Base-by-base conservation (phyloP, 2,329 filamentous ascomycete genomes). In the Atkinsonella texensis region DNA sequence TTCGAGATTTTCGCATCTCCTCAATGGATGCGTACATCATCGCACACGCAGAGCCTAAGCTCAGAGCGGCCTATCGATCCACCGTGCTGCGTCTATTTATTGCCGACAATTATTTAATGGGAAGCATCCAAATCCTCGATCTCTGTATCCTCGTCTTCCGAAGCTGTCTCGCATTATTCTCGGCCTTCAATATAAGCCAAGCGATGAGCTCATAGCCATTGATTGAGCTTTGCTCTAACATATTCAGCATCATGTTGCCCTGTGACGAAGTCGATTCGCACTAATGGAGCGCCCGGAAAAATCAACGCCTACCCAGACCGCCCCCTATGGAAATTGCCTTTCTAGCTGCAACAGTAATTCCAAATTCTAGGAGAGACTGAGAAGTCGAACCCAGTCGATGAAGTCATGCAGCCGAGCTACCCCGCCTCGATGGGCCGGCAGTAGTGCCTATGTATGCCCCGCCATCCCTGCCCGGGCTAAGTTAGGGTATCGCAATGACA, bases 11-110 rank as follows among this genome's bases (percentile, higher is more conserved):
- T 58, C 69, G 72, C 35, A 70, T 73, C 13, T 77, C 74, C 1
- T 66, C 70, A 20, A 74, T 79, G 72, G 75, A 79, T 55, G 72
- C 67, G 12, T 77, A 69, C 53, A 66, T 77, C 4, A 59, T 76
- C 9, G 53, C 47, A n/a, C 57, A 63, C 40, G 62, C 62, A 20
- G 59, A 68, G 28, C 38, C 48, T 8, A 23, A 49, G 32, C 53
- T 60, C 31, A 65, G 63, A 58, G 57, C 38, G 20, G 32, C 50
- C 1, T 78, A 79, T 54, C 57, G 65, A 33, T 54, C 59, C 3
- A 57, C 67, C 2, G 64, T 76, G 9, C 49, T 71, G 48, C 67
- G 62, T 48, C 55, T 75, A 15, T 73, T 79, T 42, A 46, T 76
- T 13, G 71, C 74, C 5, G 68, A 76, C 47, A 63, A 63, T 15